Evolutionary conservation across 176 grass and related monocot genomes (phyloP), one percentile per base, ranked within the genome.

Genomic region (Triticum timopheevii): DNA sequence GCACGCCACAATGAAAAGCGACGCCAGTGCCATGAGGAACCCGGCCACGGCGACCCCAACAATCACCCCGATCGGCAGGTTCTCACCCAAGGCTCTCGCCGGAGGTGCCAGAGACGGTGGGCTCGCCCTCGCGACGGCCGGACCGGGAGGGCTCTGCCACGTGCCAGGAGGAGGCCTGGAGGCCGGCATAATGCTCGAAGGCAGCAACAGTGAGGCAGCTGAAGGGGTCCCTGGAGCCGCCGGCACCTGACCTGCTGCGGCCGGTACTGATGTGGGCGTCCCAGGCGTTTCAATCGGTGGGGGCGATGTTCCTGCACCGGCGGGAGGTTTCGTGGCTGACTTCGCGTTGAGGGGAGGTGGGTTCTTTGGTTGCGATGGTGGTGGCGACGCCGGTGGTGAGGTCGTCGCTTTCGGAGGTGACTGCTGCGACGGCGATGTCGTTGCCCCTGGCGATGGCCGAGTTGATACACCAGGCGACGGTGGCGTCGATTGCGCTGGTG

Each of bases 11-110:
- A 88, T 76, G 62, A 90, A 65, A 24, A 92, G 70, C 19, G 79
- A 86, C 2, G 61, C 79, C 45, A 92, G 24, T 11, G 79, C 50
- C 34, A 95, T 36, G 64, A 86, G n/a, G 74, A 92, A 52, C 44
- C 87, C 85, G 8, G 85, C 67, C 19, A 88, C 45, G 74, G 93
- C 77, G 10, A 92, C 27, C 6, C 85, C 93, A 22, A 95, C 73
- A 24, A 90, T 24, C 69, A 69, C 34, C n/a, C 69, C 85, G 7
- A 16, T 69, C 61, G 65, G 74, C 30, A 83, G 6, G 79, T 30
- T 72, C 42, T 11, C 39, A 19, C 22, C 36, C 7, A 65, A 87
- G 56, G 28, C 15, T 45, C 82, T 22, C 3, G 59, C 4, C 17
- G 58, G 59, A 1, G 69, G 54, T 65, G 67, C 66, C 36, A 31